Evolutionary conservation across 352 stramenopile species (phyloP).

Genomic region (Phytophthora tentaculata): DNA sequence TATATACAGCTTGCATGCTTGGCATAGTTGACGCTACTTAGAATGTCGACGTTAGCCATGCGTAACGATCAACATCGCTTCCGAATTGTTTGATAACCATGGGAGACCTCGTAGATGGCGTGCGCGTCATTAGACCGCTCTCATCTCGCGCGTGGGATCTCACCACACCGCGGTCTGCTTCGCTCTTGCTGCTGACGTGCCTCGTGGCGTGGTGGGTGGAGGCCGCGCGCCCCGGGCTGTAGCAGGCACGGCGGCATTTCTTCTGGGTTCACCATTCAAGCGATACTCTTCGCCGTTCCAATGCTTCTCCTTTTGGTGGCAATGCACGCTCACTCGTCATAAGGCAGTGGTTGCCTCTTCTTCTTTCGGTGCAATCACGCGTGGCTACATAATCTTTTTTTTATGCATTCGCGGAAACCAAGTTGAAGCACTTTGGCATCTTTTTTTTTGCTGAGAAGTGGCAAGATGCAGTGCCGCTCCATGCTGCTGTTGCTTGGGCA

Average conservation of each 20-base stretch:
- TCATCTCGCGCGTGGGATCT: conserved; percentile 10
- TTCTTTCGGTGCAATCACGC: conserved; percentile 20
- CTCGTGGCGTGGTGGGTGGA: conserved; percentile 34
- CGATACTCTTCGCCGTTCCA: conserved; percentile 19
- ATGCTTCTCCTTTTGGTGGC: conserved; percentile 3
- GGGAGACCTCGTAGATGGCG: conserved; percentile 29
- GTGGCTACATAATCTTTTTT: conserved; percentile 14
- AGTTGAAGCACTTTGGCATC: conserved; percentile 18
- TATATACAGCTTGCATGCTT: conserved; percentile 24
- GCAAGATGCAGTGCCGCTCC: conserved; percentile 4
- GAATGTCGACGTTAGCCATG: conserved; percentile 11
- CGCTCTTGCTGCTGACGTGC: conserved; percentile 27
- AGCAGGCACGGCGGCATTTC: conserved; percentile 8
- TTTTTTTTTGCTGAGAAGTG: conserved; percentile 12
- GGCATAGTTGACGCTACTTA: not conserved
- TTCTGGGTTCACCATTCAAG: conserved; percentile 9
- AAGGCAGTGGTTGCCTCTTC: conserved; percentile 12
- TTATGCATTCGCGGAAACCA: conserved; percentile 13
- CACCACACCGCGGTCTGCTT: conserved; percentile 16
- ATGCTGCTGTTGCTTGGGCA: conserved; percentile 14
- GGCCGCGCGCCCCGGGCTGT: conserved; percentile 5
- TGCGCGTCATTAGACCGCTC: conserved; percentile 16
- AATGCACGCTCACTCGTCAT: conserved; percentile 1
- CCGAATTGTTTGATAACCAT: conserved; percentile 38
- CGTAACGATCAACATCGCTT: conserved; percentile 19